A percentile compares a stretch with the other conserved stretches of the same genome.
These are phyloP conservation scores for Magnolia officinalis DNA, from an alignment of 164 flowering plant species.

Conservation along the genomic window DNA sequence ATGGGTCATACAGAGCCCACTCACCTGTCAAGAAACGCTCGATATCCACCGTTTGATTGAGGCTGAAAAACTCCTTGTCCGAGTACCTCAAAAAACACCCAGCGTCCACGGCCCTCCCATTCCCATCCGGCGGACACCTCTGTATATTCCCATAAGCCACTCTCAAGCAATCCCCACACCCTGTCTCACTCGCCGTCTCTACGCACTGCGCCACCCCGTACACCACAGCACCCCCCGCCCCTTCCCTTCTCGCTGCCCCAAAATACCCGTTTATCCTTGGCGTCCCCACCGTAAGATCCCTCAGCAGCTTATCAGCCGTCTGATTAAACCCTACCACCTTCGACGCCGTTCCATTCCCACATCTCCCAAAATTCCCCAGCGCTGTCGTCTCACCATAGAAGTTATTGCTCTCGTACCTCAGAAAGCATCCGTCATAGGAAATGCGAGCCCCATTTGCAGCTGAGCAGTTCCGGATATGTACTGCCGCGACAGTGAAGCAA, in stretches of 20 bases:
- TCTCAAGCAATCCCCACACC: neutral
- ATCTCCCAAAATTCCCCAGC: conserved; percentile 22
- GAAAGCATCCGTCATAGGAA: conserved; percentile 45
- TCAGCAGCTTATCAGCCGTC: neutral
- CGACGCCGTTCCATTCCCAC: conserved; percentile 32
- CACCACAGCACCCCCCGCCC: conserved; percentile 11
- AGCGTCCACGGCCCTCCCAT: neutral
- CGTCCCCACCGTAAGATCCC: conserved; percentile 18
- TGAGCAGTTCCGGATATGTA: conserved; percentile 37
- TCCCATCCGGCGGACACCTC: neutral
- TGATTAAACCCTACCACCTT: conserved; percentile 13
- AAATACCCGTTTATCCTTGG: conserved; percentile 33
- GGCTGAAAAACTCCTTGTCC: neutral
- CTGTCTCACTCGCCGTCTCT: conserved; percentile 21
- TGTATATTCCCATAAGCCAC: neutral
- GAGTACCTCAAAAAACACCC: neutral
- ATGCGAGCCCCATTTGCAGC: conserved; percentile 42
- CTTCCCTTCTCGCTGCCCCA: conserved; percentile 28
- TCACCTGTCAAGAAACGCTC: neutral
- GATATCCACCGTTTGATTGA: neutral
- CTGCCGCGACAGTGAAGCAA: conserved; percentile 29
- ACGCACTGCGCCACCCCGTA: conserved; percentile 57
- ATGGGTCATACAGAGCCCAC: too few species aligned
- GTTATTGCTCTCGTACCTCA: conserved; percentile 46
- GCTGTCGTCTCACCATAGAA: conserved; percentile 34